Percentiles rank a stretch among this genome's conserved stretches.
Evolutionary conservation across 805 yeast genomes (phyloP).

Genomic region (Lipomyces kockii): DNA sequence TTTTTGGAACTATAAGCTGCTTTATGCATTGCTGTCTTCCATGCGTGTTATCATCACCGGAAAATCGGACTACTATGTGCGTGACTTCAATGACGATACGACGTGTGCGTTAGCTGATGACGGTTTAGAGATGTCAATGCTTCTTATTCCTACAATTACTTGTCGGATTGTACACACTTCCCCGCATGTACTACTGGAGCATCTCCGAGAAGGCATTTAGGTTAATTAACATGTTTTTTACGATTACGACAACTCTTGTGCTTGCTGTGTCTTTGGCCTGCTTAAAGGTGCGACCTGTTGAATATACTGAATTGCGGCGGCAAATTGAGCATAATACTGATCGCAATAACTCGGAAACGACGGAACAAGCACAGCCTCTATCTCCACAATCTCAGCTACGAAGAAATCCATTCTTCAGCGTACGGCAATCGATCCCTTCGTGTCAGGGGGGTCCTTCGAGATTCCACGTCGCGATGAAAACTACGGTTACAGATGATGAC

Average conservation of each 20-base stretch:
- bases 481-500: slow-evolving; percentile 4
- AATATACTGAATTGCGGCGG: not conserved
- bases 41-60: slow-evolving; percentile 19
- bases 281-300: slow-evolving; percentile 11
- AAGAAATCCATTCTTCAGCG: not conserved
- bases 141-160: slow-evolving; percentile 11
- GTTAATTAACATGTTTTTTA: slow-evolving; percentile 6
- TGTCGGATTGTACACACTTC: slow-evolving; percentile 12
- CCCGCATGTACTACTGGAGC: slow-evolving; percentile 10
- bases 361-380: not conserved
- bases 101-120: not conserved
- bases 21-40: slow-evolving; percentile 11
- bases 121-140: slow-evolving; percentile 8
- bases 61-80: slow-evolving; percentile 17
- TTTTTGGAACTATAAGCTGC: slow-evolving; percentile 26
- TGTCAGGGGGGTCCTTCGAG: not conserved
- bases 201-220: slow-evolving; percentile 3
- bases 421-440: not conserved
- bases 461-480: not conserved
- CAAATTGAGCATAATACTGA: not conserved
- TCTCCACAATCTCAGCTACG: not conserved
- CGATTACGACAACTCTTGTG: slow-evolving; percentile 4
- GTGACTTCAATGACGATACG: not conserved
- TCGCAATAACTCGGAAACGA: not conserved
- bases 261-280: not conserved